Evolutionary conservation across 352 stramenopile species (phyloP).

Genomic region (Globisporangium lucens): DNA sequence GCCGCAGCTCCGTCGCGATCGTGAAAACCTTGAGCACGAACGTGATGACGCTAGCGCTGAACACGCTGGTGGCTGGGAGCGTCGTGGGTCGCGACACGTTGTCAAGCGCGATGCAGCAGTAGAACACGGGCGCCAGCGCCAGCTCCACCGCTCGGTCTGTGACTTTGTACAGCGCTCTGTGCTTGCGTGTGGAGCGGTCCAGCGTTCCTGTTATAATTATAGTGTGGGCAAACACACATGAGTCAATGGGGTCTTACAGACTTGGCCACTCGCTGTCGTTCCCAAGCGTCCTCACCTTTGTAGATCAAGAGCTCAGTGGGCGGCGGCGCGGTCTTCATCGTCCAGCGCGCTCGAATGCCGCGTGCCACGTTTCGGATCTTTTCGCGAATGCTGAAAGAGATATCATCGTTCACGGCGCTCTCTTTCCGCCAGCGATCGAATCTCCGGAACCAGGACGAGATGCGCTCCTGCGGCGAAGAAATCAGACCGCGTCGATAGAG

Average conservation of each 20-base stretch:
- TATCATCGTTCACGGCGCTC: background rate
- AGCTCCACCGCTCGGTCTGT: slow-evolving; percentile 31
- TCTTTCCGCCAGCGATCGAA: slow-evolving; percentile 10
- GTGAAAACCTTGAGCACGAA: slow-evolving; percentile 42
- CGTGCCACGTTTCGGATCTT: background rate
- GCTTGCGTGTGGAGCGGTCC: background rate
- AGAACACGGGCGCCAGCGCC: slow-evolving; percentile 39
- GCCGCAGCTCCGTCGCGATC: slow-evolving; percentile 13
- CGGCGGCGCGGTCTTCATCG: background rate
- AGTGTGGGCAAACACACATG: too few species aligned
- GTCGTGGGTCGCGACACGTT: slow-evolving; percentile 12
- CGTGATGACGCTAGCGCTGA: slow-evolving; percentile 38
- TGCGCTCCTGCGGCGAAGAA: slow-evolving; percentile 3
- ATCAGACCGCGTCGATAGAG: background rate
- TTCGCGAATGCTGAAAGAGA: slow-evolving; percentile 1
- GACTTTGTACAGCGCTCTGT: slow-evolving; percentile 8
- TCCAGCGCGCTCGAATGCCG: background rate
- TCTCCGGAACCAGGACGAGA: slow-evolving; percentile 6
- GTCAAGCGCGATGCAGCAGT: slow-evolving; percentile 39
- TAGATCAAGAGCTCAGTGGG: background rate
- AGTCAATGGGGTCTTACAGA: too few species aligned
- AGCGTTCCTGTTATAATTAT: background rate
- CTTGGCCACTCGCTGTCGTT: too few species aligned
- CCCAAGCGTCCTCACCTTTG: background rate
- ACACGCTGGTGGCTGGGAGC: slow-evolving; percentile 31